phyloP scores from a whole-genome alignment of 495 filamentous ascomycete genomes.

The Penicillium verhagenii region DNA sequence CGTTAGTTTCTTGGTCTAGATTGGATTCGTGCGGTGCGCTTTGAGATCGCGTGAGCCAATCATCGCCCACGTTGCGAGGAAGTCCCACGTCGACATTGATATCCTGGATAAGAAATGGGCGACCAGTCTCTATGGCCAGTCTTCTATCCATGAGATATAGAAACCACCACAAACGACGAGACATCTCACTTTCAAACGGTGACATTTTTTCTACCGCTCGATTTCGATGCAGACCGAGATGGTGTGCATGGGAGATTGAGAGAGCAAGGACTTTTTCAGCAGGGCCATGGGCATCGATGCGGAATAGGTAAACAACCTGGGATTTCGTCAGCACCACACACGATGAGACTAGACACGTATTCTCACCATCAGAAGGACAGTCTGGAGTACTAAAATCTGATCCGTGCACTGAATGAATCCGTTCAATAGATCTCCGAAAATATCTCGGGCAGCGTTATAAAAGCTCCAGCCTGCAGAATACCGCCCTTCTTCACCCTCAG shows the following conservation, averaged over 20 bases:
- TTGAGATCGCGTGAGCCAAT: constrained; percentile 14
- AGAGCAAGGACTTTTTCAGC: constrained; percentile 30
- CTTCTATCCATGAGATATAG: constrained; percentile 26
- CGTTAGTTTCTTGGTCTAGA: not conserved
- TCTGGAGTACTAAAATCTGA: constrained; percentile 26
- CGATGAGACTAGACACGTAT: not conserved
- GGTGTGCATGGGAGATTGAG: constrained; percentile 26
- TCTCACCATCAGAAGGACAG: constrained; percentile 22
- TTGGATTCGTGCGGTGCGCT: not conserved
- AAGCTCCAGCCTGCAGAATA: constrained; percentile 32
- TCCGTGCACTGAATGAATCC: constrained; percentile 19
- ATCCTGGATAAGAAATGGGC: constrained; percentile 28
- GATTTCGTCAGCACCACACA: not conserved
- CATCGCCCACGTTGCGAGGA: constrained; percentile 22
- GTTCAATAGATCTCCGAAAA: constrained; percentile 23
- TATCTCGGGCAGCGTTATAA: constrained; percentile 23
- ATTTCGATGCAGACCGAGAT: constrained; percentile 25
- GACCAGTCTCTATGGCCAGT: constrained; percentile 28
- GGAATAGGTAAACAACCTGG: constrained; percentile 30
- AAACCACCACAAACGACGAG: constrained; percentile 28
- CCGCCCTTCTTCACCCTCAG: constrained; percentile 8
- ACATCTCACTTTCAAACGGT: constrained; percentile 18
- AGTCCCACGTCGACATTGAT: constrained; percentile 24
- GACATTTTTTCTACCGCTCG: constrained; percentile 16
- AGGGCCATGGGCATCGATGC: constrained; percentile 24